Evolutionary conservation across 768 basidiomycete species (phyloP).

Genomic region (Xerocomellus chrysenteron): DNA sequence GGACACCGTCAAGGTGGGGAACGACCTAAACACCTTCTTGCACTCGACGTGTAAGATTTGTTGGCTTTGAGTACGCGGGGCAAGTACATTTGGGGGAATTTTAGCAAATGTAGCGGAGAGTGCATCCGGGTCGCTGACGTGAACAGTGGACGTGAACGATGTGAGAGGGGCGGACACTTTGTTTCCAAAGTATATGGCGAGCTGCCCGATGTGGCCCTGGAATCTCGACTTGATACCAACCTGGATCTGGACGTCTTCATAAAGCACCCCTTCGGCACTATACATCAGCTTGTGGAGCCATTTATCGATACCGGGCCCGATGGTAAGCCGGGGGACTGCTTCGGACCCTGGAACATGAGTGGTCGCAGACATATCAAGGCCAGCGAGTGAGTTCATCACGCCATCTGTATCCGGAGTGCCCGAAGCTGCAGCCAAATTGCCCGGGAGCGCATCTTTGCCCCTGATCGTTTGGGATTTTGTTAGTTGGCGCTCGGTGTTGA

Average conservation of each 20-base stretch:
- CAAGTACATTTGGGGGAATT: conserved; percentile 81
- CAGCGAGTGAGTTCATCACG: conserved; percentile 73
- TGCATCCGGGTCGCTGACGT: conserved; percentile 70
- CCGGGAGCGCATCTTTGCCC: conserved; percentile 31
- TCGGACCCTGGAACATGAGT: conserved; percentile 17
- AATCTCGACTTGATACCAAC: conserved; percentile 96
- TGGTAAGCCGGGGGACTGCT: conserved; percentile 53
- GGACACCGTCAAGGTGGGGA: conserved; percentile 82
- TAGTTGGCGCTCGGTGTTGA: conserved; percentile 74
- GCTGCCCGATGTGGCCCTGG: conserved; percentile 89
- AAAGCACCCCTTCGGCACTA: conserved; percentile 83
- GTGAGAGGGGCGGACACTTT: conserved; percentile 88
- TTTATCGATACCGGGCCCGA: conserved; percentile 74
- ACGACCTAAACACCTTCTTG: conserved; percentile 75
- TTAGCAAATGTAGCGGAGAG: conserved; percentile 85
- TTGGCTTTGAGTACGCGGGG: conserved; percentile 84
- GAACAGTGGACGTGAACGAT: conserved; percentile 83
- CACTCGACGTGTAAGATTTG: conserved; percentile 94
- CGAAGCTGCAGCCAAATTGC: conserved; percentile 38
- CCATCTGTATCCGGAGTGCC: conserved; percentile 44
- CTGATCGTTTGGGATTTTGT: conserved; percentile 51
- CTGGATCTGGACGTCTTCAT: conserved; percentile 94
- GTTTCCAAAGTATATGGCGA: conserved; percentile 96
- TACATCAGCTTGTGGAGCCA: conserved; percentile 88
- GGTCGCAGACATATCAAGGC: conserved; percentile 65